Conservation (phyloP, 2,329 filamentous ascomycete species). For the Decorospora gaudefroyi region DNA sequence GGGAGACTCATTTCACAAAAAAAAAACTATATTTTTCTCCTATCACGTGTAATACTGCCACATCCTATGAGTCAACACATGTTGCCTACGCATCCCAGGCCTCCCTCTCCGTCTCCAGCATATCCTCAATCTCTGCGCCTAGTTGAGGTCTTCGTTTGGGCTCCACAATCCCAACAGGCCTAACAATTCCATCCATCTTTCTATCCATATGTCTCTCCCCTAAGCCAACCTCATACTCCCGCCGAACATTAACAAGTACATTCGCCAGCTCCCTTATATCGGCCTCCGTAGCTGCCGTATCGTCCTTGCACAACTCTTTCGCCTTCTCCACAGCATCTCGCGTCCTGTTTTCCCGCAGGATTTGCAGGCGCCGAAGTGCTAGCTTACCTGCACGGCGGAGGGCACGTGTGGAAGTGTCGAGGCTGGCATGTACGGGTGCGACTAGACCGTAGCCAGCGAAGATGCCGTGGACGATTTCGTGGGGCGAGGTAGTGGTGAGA, state of each 20-base stretch:
- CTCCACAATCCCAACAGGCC: slow-evolving; percentile 6
- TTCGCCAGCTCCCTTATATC: no score
- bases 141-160: neutral
- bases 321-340: neutral
- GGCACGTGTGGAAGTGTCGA: slow-evolving; percentile 8
- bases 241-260: no score
- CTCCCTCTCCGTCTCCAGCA: slow-evolving; percentile 4
- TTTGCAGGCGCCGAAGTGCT: neutral
- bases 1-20: no score
- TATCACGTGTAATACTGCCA: no score
- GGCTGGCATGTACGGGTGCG: neutral
- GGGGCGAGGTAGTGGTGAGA: no score
- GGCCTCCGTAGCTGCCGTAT: no score
- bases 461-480: no score
- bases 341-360: neutral
- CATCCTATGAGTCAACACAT: no score
- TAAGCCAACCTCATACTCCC: no score
- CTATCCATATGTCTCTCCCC: no score
- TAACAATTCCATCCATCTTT: slow-evolving; percentile 3
- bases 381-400: slow-evolving; percentile 12
- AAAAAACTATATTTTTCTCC: no score
- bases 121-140: slow-evolving; percentile 3
- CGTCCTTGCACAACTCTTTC: neutral
- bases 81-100: slow-evolving; percentile 1
- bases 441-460: slow-evolving; percentile 12